Percentiles rank a stretch among this genome's conserved stretches.
These are phyloP conservation scores for Russula abietina DNA, from an alignment of 768 basidiomycete species.

Conservation along the genomic window DNA sequence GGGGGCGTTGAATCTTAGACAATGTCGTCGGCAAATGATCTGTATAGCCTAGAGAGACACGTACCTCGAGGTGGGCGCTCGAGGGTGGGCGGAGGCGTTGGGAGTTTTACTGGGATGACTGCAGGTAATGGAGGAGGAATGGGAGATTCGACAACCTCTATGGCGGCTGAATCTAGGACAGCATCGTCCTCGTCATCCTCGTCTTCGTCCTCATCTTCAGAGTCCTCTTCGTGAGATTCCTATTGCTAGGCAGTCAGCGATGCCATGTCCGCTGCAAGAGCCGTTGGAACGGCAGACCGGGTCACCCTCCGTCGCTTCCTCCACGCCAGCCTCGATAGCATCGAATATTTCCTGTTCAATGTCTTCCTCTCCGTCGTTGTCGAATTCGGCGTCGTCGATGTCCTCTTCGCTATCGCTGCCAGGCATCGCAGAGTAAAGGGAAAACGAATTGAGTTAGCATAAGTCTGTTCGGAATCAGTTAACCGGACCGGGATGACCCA, in stretches of 20 bases:
- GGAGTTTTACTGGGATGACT: constrained; percentile 30
- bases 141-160: constrained; percentile 33
- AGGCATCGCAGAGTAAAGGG: constrained; percentile 40
- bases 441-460: constrained; percentile 22
- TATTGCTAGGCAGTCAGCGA: constrained; percentile 1
- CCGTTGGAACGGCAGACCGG: constrained; percentile 44
- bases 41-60: background rate
- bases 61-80: constrained; percentile 20
- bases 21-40: background rate
- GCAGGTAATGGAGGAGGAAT: constrained; percentile 31
- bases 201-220: constrained; percentile 35
- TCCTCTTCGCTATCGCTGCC: constrained; percentile 47
- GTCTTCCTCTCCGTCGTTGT: constrained; percentile 23
- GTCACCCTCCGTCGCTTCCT: constrained; percentile 64
- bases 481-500: background rate
- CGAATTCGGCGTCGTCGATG: constrained; percentile 42
- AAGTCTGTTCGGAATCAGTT: no score
- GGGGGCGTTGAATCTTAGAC: constrained; percentile 33
- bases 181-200: constrained; percentile 48
- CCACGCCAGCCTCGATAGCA: constrained; percentile 43
- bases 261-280: background rate
- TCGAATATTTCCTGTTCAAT: constrained; percentile 43
- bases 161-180: constrained; percentile 35
- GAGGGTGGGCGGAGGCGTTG: constrained; percentile 27
- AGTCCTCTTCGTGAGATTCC: constrained; percentile 28